Conservation (phyloP, 1,284 basidiomycete genomes). For the Puccinia triticina region DNA sequence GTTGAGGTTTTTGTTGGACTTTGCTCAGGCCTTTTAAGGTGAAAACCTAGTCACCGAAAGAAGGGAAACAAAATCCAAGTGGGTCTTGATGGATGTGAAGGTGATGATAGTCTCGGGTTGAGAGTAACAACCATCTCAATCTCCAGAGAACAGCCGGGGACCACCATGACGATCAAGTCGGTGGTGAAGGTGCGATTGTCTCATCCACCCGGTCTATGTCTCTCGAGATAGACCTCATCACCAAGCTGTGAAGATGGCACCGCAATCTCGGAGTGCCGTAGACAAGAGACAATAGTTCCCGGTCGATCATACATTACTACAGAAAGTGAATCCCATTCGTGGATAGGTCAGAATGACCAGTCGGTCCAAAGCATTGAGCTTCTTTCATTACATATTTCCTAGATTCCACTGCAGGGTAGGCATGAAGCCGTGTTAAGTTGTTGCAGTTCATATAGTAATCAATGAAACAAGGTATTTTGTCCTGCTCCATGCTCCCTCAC, state of each 20-base stretch:
- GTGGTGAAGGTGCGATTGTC: constrained; percentile 2
- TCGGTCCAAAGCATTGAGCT: too few species aligned
- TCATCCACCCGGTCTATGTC: constrained; percentile 20
- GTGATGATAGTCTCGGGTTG: neutral
- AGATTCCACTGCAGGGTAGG: neutral
- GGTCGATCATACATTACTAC: neutral
- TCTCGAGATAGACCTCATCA: neutral
- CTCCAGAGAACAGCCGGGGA: neutral
- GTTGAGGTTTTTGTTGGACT: neutral
- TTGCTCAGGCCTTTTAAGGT: neutral
- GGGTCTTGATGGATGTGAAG: neutral
- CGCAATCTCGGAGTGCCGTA: neutral
- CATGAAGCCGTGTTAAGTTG: neutral
- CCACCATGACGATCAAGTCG: constrained; percentile 9
- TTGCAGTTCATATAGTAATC: neutral
- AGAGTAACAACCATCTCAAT: neutral
- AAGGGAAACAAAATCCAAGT: neutral
- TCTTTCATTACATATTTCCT: neutral
- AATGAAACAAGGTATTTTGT: neutral
- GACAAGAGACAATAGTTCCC: neutral
- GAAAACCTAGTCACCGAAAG: neutral
- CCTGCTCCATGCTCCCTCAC: neutral
- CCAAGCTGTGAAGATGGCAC: constrained; percentile 6
- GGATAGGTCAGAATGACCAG: too few species aligned
- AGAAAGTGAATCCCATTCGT: neutral